Conservation (phyloP, 768 basidiomycete species). For the Amanita pseudoporphyria region DNA sequence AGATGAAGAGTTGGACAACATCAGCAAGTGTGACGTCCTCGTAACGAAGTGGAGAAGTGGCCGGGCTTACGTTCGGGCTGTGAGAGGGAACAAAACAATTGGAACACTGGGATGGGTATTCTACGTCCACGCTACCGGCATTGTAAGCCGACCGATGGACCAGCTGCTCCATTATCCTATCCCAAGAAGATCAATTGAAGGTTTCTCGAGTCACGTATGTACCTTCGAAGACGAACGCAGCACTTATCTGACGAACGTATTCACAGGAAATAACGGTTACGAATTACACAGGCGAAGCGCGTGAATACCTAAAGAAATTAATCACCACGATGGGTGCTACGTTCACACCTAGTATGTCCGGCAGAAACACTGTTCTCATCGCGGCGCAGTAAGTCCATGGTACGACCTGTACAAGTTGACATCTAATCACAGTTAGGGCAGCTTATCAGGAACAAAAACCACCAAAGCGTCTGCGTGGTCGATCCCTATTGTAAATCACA, state of each 20-base stretch:
- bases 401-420: too few species aligned
- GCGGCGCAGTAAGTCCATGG: constrained; percentile 81
- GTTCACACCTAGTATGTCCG: constrained; percentile 78
- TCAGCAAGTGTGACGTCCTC: constrained; percentile 59
- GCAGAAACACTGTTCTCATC: constrained; percentile 69
- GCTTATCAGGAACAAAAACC: constrained; percentile 49
- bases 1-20: constrained; percentile 27
- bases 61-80: constrained; percentile 62
- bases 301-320: constrained; percentile 83
- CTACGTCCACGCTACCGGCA: constrained; percentile 57
- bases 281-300: constrained; percentile 79
- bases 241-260: not conserved
- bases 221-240: not conserved
- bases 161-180: constrained; percentile 82
- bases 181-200: constrained; percentile 49
- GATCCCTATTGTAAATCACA: constrained; percentile 82
- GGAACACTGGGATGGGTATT: constrained; percentile 82
- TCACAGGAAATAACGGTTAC: constrained; percentile 71
- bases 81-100: constrained; percentile 45
- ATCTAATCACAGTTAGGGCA: constrained; percentile 11
- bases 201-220: constrained; percentile 53
- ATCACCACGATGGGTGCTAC: constrained; percentile 67
- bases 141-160: constrained; percentile 53
- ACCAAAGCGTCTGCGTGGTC: constrained; percentile 69
- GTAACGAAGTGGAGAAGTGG: constrained; percentile 65